phyloP scores from a whole-genome alignment of 129 eudicot genomes.

The sunflower (Helianthus annuus) region DNA sequence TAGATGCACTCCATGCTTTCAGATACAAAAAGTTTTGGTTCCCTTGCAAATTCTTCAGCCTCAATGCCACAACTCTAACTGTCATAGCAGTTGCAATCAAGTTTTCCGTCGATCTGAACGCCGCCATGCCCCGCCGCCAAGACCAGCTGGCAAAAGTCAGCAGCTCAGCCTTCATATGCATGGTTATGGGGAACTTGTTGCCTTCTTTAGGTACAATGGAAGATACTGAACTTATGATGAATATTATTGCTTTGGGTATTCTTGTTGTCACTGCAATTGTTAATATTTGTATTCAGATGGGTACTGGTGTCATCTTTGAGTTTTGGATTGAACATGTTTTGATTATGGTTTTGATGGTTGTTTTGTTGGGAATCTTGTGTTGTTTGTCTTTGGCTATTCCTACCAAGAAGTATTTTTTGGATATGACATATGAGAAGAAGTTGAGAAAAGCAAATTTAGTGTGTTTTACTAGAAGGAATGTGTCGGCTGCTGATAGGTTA shows the following conservation, averaged over 20 bases:
- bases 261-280: conserved; percentile 62
- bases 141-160: conserved; percentile 74
- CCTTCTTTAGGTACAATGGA: conserved; percentile 75
- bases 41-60: conserved; percentile 56
- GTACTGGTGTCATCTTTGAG: conserved; percentile 47
- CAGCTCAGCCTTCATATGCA: conserved; percentile 57
- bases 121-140: conserved; percentile 64
- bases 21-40: conserved; percentile 58
- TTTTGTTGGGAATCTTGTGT: conserved; percentile 46
- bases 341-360: conserved; percentile 49
- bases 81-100: conserved; percentile 51
- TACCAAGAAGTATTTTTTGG: conserved; percentile 48
- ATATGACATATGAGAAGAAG: conserved; percentile 44
- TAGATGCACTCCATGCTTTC: conserved; percentile 47
- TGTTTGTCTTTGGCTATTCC: conserved; percentile 56
- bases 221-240: conserved; percentile 56
- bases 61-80: conserved; percentile 58
- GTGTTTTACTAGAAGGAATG: conserved; percentile 27
- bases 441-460: conserved; percentile 38
- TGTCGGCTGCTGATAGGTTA: conserved; percentile 25
- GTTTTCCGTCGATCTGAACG: conserved; percentile 65
- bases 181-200: conserved; percentile 63
- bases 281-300: conserved; percentile 62
- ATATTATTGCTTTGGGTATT: conserved; percentile 65
- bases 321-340: conserved; percentile 45